phyloP scores from a whole-genome alignment of 225 moss, liverwort and hornwort genomes.

The Pseudisothecium myosuroides region DNA sequence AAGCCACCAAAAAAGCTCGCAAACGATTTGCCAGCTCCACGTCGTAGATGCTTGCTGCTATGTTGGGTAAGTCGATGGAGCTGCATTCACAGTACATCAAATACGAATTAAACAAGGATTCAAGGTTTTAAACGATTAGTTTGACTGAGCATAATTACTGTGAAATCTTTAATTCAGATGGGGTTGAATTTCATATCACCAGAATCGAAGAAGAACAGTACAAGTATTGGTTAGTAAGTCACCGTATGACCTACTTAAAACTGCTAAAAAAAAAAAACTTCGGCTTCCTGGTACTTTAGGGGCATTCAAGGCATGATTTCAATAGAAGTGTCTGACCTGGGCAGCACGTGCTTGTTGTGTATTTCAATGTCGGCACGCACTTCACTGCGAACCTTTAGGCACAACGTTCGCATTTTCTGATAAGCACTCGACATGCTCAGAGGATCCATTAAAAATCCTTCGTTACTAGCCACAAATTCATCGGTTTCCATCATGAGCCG shows the following conservation, averaged over 20 bases:
- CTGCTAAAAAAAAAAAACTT: background rate
- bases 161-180: background rate
- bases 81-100: conserved; percentile 22
- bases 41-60: conserved; percentile 72
- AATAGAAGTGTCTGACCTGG: background rate
- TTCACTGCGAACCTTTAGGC: conserved; percentile 66
- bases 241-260: background rate
- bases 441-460: conserved; percentile 93
- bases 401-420: conserved; percentile 80
- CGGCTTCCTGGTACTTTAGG: too few species aligned
- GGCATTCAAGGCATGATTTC: background rate
- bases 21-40: conserved; percentile 77
- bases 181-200: too few species aligned
- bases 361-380: conserved; percentile 88
- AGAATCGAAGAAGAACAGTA: background rate
- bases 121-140: background rate
- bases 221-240: background rate
- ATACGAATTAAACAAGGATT: background rate
- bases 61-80: conserved; percentile 84
- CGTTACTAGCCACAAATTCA: conserved; percentile 69
- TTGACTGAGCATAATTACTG: background rate
- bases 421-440: conserved; percentile 74
- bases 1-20: conserved; percentile 82
- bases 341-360: conserved; percentile 84
- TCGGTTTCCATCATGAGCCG: conserved; percentile 85